Conservation (phyloP, 371 early-diverging fungal genomes). For the Batrachochytrium dendrobatidis region DNA sequence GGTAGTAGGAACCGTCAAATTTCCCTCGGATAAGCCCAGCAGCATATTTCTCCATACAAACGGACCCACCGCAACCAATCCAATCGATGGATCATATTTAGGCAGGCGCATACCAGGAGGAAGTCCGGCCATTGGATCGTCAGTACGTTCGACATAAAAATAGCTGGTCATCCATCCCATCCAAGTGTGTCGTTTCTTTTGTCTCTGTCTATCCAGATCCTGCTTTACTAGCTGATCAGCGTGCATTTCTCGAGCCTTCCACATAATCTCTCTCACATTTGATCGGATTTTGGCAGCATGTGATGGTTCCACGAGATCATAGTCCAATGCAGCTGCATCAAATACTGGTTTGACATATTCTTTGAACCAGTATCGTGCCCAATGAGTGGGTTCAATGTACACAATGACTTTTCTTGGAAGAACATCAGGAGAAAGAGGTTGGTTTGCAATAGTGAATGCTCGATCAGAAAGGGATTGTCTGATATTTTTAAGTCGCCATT, state of each 20-base stretch:
- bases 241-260: conserved; percentile 21
- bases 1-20: conserved; percentile 5
- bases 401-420: conserved; percentile 27
- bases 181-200: not conserved
- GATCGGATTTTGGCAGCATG: conserved; percentile 16
- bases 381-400: conserved; percentile 25
- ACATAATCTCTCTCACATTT: conserved; percentile 20
- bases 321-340: conserved; percentile 41
- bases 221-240: not conserved
- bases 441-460: conserved; percentile 11
- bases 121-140: not conserved
- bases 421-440: conserved; percentile 15
- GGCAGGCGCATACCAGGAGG: conserved; percentile 9
- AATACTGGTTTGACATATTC: conserved; percentile 32
- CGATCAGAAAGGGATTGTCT: conserved; percentile 12
- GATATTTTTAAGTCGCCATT: conserved; percentile 14
- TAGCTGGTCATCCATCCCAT: conserved; percentile 2
- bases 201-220: not conserved
- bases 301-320: conserved; percentile 20
- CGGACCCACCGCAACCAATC: conserved; percentile 33
- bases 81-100: conserved; percentile 21
- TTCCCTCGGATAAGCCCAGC: conserved; percentile 28
- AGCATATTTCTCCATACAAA: conserved; percentile 34
- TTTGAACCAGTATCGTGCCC: conserved; percentile 28
- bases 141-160: not conserved